phyloP scores from a whole-genome alignment of 2,329 filamentous ascomycete genomes.

The Alternaria arborescens region DNA sequence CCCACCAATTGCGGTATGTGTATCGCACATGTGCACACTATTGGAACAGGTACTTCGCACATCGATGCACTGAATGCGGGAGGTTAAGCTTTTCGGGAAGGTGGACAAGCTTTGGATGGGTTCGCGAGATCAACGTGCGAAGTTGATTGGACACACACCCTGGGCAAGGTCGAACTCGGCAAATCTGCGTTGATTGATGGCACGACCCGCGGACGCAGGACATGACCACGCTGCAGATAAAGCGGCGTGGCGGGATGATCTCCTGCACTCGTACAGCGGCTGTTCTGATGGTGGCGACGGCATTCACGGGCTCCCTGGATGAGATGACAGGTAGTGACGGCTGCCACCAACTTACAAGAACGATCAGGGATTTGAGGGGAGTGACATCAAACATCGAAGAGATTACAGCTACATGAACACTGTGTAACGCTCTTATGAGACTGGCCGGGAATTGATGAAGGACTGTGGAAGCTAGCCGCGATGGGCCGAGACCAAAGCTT shows the following conservation, averaged over 20 bases:
- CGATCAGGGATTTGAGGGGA: background rate
- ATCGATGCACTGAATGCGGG: background rate
- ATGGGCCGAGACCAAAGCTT: constrained; percentile 16
- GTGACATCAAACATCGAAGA: background rate
- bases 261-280: background rate
- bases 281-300: background rate
- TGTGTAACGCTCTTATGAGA: background rate
- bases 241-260: constrained; percentile 1
- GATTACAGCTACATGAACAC: background rate
- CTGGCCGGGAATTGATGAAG: background rate
- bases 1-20: constrained; percentile 1
- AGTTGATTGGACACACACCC: constrained; percentile 21
- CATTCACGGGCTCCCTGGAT: background rate
- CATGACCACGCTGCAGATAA: background rate
- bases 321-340: background rate
- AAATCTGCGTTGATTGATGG: background rate
- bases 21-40: constrained; percentile 6
- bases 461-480: background rate
- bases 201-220: constrained; percentile 2
- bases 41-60: background rate
- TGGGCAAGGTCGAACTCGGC: background rate
- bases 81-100: constrained; percentile 33
- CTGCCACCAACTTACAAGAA: background rate
- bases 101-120: constrained; percentile 26
- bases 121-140: constrained; percentile 19